A percentile compares a stretch with the other conserved stretches of the same genome.
phyloP scores from a whole-genome alignment of 2,329 filamentous ascomycete species.

The Huntiella bhutanensis region DNA sequence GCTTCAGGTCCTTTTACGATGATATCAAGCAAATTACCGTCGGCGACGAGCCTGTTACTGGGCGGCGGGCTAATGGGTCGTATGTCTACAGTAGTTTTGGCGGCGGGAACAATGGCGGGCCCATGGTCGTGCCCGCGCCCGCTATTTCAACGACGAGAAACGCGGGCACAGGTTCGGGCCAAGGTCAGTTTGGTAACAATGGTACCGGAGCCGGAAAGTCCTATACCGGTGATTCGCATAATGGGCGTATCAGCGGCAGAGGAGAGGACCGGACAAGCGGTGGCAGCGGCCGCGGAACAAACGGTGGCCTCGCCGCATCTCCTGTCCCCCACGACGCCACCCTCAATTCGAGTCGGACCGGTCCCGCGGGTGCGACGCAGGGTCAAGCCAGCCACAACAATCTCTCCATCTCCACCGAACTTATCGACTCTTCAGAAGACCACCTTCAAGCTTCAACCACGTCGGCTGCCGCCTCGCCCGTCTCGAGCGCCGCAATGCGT shows the following conservation, averaged over 20 bases:
- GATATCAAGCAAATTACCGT: slow-evolving; percentile 91
- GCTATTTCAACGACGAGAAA: slow-evolving; percentile 1
- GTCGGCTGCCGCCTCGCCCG: slow-evolving; percentile 8
- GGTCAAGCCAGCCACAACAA: background rate
- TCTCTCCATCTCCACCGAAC: background rate
- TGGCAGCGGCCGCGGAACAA: slow-evolving; percentile 18
- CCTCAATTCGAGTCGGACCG: background rate
- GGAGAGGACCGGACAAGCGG: too few relatives aligned
- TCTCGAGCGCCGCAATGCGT: slow-evolving; percentile 3
- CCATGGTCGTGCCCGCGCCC: slow-evolving; percentile 1
- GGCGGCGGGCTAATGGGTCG: slow-evolving; percentile 17
- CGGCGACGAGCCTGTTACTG: slow-evolving; percentile 69
- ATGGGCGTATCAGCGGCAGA: slow-evolving; percentile 19
- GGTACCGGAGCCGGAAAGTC: slow-evolving; percentile 6
- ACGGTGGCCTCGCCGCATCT: slow-evolving; percentile 10
- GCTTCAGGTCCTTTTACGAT: slow-evolving; percentile 85
- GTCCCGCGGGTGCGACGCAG: too few relatives aligned
- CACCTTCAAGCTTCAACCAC: background rate
- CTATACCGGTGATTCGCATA: slow-evolving; percentile 24
- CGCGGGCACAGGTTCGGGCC: background rate
- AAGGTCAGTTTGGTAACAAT: too few relatives aligned
- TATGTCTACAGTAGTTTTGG: slow-evolving; percentile 8
- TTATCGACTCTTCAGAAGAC: too few relatives aligned
- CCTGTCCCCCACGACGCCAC: slow-evolving; percentile 8
- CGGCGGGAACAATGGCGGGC: background rate